Evolutionary conservation across 2,329 filamentous ascomycete genomes (phyloP).

Genomic region (Cercospora sesami): DNA sequence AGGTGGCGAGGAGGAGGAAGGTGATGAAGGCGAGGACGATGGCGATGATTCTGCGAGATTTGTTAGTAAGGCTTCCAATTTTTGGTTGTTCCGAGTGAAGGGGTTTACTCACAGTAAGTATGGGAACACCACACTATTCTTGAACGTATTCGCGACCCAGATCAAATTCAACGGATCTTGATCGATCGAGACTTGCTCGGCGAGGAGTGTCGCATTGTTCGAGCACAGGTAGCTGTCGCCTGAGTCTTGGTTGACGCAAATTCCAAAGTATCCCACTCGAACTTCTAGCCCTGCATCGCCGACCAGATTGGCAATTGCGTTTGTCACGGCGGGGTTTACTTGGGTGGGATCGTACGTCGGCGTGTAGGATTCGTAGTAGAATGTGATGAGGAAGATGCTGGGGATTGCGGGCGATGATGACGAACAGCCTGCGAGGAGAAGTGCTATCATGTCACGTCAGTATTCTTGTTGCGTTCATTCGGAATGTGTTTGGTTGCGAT

Average conservation of each 20-base stretch:
- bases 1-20: slow-evolving; percentile 90
- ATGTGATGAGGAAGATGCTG: slow-evolving; percentile 94
- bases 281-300: slow-evolving; percentile 81
- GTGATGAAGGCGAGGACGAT: slow-evolving; percentile 97
- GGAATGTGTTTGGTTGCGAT: no score
- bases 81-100: background rate
- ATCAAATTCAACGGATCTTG: slow-evolving; percentile 96
- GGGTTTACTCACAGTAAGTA: slow-evolving; percentile 74
- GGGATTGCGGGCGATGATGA: slow-evolving; percentile 94
- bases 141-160: slow-evolving; percentile 96
- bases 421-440: slow-evolving; percentile 91
- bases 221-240: slow-evolving; percentile 88
- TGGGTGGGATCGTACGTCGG: slow-evolving; percentile 81
- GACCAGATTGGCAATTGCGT: slow-evolving; percentile 86
- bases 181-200: slow-evolving; percentile 83
- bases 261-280: slow-evolving; percentile 95
- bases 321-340: slow-evolving; percentile 83
- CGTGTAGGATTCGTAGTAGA: slow-evolving; percentile 89
- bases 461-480: background rate
- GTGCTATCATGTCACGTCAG: slow-evolving; percentile 56
- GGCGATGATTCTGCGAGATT: slow-evolving; percentile 76
- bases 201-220: slow-evolving; percentile 92
- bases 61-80: slow-evolving; percentile 13
- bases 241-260: slow-evolving; percentile 86
- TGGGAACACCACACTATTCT: slow-evolving; percentile 97